These are phyloP conservation scores for Pueraria montana DNA, from an alignment of 306 rosid genomes.

Conservation along the genomic window DNA sequence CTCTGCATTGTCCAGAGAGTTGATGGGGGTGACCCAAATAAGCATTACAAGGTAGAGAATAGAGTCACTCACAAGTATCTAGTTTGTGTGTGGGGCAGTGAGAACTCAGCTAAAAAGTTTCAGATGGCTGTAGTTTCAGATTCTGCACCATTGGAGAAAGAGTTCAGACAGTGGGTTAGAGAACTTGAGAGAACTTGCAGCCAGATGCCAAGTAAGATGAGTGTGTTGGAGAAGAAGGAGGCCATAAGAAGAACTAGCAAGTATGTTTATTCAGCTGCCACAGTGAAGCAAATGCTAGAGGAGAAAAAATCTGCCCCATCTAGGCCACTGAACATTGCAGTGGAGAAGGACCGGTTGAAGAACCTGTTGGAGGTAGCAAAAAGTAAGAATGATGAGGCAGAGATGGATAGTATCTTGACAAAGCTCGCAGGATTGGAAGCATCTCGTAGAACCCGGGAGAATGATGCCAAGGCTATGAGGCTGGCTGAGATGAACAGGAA, in stretches of 20 bases:
- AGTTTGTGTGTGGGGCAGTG: conserved; percentile 72
- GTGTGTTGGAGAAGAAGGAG: conserved; percentile 62
- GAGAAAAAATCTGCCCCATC: conserved; percentile 59
- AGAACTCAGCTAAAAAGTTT: conserved; percentile 62
- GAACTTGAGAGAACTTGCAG: conserved; percentile 63
- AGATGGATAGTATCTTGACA: conserved; percentile 55
- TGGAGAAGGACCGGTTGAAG: conserved; percentile 72
- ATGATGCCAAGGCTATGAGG: conserved; percentile 60
- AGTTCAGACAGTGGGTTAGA: conserved; percentile 62
- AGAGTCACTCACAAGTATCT: conserved; percentile 65
- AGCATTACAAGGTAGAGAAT: conserved; percentile 63
- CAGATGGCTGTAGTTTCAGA: conserved; percentile 69
- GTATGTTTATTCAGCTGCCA: conserved; percentile 66
- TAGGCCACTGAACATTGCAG: conserved; percentile 70
- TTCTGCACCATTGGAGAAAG: conserved; percentile 66
- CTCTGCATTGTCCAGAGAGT: conserved; percentile 67
- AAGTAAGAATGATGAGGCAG: conserved; percentile 53
- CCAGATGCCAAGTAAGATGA: conserved; percentile 57
- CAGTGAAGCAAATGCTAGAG: conserved; percentile 74
- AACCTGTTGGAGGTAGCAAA: conserved; percentile 60
- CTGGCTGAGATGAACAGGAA: conserved; percentile 77
- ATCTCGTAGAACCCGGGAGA: conserved; percentile 49
- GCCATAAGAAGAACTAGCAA: conserved; percentile 59
- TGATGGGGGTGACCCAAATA: conserved; percentile 52
- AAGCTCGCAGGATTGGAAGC: conserved; percentile 67